Conservation (phyloP, 306 rosid species). For the Leucaena leucocephala region DNA sequence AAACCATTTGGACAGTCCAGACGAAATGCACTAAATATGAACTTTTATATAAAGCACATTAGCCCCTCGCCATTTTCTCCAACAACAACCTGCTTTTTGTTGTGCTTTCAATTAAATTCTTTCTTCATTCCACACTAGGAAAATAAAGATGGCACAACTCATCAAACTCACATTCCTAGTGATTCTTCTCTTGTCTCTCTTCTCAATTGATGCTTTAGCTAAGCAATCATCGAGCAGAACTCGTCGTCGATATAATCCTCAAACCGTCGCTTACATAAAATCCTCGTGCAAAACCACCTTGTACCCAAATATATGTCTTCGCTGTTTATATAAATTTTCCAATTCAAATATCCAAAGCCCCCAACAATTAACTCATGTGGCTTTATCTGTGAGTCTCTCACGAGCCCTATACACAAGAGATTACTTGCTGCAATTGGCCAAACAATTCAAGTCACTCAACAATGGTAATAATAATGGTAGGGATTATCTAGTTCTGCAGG, state of each 20-base stretch:
- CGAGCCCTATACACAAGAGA: conserved; percentile 38
- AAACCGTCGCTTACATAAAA: conserved; percentile 30
- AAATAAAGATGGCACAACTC: conserved; percentile 35
- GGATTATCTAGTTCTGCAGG: background rate
- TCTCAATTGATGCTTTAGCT: background rate
- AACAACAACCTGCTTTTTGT: background rate
- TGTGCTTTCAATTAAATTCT: background rate
- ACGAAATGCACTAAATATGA: background rate
- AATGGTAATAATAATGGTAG: conserved; percentile 7
- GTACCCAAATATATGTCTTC: conserved; percentile 42
- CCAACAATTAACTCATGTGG: conserved; percentile 39
- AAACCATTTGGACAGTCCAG: background rate
- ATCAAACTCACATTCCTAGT: conserved; percentile 7
- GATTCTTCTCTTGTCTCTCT: background rate
- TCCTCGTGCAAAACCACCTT: conserved; percentile 43
- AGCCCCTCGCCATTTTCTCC: conserved; percentile 13
- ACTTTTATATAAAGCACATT: conserved; percentile 32
- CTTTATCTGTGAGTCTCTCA: conserved; percentile 45
- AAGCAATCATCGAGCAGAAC: background rate
- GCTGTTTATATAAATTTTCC: conserved; percentile 37
- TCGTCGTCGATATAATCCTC: background rate
- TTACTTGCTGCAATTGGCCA: conserved; percentile 33
- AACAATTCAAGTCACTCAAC: conserved; percentile 29
- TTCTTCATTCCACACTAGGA: background rate
- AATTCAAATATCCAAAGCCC: conserved; percentile 37